Conservation (phyloP, 2,329 filamentous ascomycete species). For the Leptosphaerulina australis region DNA sequence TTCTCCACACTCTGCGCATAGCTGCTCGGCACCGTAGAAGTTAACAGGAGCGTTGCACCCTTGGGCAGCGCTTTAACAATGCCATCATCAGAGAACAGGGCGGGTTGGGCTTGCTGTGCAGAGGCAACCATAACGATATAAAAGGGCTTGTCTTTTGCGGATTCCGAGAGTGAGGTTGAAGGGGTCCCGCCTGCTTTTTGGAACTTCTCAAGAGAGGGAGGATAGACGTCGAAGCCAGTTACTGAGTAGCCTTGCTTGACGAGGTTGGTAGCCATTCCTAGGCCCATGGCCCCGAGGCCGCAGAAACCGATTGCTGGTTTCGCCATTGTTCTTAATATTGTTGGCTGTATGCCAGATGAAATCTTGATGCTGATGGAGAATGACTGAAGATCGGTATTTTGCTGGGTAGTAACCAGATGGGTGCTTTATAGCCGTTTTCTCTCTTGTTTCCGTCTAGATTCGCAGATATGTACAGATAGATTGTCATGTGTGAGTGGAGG, state of each 20-base stretch:
- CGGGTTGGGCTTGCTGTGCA: constrained; percentile 68
- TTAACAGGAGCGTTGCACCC: constrained; percentile 67
- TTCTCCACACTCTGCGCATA: constrained; percentile 67
- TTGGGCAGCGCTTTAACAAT: constrained; percentile 60
- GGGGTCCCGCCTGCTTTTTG: constrained; percentile 65
- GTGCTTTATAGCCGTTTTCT: too few species aligned
- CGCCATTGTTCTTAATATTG: constrained; percentile 28
- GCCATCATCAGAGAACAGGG: constrained; percentile 65
- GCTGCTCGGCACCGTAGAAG: constrained; percentile 71
- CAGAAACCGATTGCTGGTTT: constrained; percentile 68
- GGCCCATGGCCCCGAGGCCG: constrained; percentile 81
- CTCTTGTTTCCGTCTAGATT: not conserved
- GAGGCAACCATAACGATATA: constrained; percentile 80
- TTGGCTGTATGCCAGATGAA: not conserved
- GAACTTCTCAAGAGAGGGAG: constrained; percentile 70
- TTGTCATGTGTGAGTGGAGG: not conserved
- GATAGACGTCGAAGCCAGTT: constrained; percentile 74
- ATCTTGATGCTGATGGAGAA: not conserved
- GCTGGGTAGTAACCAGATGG: not conserved
- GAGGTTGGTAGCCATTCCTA: constrained; percentile 79
- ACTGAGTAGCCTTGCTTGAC: constrained; percentile 70
- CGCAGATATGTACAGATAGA: not conserved
- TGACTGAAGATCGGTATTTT: not conserved
- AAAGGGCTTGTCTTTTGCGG: constrained; percentile 64
- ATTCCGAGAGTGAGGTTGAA: constrained; percentile 65